Evolutionary conservation across 192 early-diverging fungal species (phyloP).

Genomic region (Polychytrium aggregatum): DNA sequence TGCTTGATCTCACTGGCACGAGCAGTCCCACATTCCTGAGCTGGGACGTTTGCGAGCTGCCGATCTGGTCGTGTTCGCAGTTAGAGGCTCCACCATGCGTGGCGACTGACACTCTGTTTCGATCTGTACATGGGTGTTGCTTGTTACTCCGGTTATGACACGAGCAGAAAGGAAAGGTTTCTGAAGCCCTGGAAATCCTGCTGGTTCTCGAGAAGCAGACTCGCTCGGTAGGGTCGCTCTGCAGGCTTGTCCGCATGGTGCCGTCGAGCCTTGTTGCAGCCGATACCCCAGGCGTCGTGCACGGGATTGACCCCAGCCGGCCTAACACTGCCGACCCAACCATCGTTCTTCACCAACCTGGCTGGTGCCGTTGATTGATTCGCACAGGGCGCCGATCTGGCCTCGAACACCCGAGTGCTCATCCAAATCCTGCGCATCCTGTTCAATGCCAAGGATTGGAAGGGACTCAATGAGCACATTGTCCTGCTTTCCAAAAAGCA

Average conservation of each 20-base stretch:
- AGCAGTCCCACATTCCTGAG: too few relatives aligned
- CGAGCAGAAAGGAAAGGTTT: constrained; percentile 60
- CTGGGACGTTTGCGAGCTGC: too few relatives aligned
- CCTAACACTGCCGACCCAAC: not conserved
- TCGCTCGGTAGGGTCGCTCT: constrained; percentile 52
- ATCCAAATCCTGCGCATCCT: constrained; percentile 67
- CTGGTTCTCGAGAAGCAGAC: constrained; percentile 89
- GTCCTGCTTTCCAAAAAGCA: constrained; percentile 92
- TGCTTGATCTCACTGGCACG: too few relatives aligned
- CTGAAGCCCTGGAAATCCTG: constrained; percentile 80
- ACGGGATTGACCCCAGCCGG: too few relatives aligned
- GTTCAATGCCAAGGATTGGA: constrained; percentile 67
- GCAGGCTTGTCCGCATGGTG: not conserved
- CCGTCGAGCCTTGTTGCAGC: not conserved
- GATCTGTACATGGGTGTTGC: too few relatives aligned
- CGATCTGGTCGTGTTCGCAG: too few relatives aligned
- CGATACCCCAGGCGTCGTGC: too few relatives aligned
- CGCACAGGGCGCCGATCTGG: constrained; percentile 72
- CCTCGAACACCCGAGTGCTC: constrained; percentile 80
- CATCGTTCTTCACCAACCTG: not conserved
- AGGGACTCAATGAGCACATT: constrained; percentile 84
- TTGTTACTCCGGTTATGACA: too few relatives aligned
- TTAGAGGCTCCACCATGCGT: too few relatives aligned
- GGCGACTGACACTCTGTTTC: too few relatives aligned
- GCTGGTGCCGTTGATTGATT: too few relatives aligned